Evolutionary conservation across 306 rosid genomes (phyloP).

Genomic region (Begonia fuchsioides): DNA sequence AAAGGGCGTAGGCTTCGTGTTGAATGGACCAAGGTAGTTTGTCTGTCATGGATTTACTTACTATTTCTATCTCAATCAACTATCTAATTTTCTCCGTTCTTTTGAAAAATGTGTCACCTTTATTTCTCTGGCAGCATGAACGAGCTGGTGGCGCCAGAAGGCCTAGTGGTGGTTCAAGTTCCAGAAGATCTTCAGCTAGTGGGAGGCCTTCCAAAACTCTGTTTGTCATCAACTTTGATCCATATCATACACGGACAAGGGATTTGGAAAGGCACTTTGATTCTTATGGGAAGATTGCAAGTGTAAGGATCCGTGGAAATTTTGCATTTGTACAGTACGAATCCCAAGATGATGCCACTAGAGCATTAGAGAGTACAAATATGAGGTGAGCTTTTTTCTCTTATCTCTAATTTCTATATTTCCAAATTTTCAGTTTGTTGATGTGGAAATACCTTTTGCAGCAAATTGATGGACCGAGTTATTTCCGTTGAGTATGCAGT

Average conservation of each 20-base stretch:
- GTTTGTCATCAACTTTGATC: slow-evolving; percentile 91
- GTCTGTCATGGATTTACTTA: not conserved
- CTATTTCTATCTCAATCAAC: slow-evolving; percentile 1
- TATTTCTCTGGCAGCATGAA: slow-evolving; percentile 45
- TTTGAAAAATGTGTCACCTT: not conserved
- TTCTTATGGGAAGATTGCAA: slow-evolving; percentile 78
- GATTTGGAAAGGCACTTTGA: slow-evolving; percentile 98
- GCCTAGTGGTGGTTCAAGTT: slow-evolving; percentile 41
- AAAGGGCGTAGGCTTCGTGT: slow-evolving; percentile 95
- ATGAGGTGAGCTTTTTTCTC: slow-evolving; percentile 42
- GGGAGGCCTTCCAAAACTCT: slow-evolving; percentile 81
- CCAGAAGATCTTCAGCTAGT: slow-evolving; percentile 59
- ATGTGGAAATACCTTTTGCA: slow-evolving; percentile 21
- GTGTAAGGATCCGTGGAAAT: slow-evolving; percentile 86
- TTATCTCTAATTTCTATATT: no score
- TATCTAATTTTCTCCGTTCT: slow-evolving; percentile 1
- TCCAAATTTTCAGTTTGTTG: slow-evolving; percentile 2
- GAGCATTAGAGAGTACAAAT: slow-evolving; percentile 83
- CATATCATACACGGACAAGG: slow-evolving; percentile 75
- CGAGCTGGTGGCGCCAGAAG: slow-evolving; percentile 56
- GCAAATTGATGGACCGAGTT: slow-evolving; percentile 91
- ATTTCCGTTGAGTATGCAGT: slow-evolving; percentile 91
- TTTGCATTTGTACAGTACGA: slow-evolving; percentile 96
- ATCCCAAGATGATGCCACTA: slow-evolving; percentile 82
- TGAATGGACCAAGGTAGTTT: slow-evolving; percentile 87